Percentiles rank a stretch among this genome's conserved stretches.
Evolutionary conservation across 1,284 basidiomycete species (phyloP).

Genomic region (Leccinum laetum): DNA sequence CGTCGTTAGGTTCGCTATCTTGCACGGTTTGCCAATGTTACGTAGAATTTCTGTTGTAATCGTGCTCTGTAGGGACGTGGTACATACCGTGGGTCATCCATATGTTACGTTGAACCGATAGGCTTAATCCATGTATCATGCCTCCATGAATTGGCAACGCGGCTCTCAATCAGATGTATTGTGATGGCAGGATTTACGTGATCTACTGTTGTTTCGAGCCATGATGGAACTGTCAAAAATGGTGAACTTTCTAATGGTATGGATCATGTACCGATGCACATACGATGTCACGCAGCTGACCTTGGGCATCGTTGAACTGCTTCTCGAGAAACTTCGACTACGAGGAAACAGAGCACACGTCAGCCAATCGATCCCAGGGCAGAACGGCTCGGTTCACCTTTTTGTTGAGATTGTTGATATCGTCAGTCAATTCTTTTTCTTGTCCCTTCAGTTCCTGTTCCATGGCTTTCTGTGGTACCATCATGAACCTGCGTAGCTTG

Average conservation of each 20-base stretch:
- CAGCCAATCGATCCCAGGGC: conserved; percentile 2
- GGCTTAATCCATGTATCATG: conserved; percentile 1
- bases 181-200: conserved; percentile 2
- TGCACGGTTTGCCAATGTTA: background rate
- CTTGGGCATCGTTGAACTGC: conserved; percentile 87
- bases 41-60: background rate
- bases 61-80: background rate
- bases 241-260: background rate
- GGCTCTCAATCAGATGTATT: conserved; percentile 10
- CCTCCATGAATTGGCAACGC: background rate
- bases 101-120: conserved; percentile 2
- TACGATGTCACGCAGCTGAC: conserved; percentile 86
- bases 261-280: background rate
- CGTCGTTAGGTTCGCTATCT: conserved; percentile 9
- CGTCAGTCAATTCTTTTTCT: conserved; percentile 81
- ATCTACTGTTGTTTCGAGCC: conserved; percentile 49
- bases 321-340: conserved; percentile 90
- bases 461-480: conserved; percentile 80
- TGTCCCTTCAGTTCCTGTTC: conserved; percentile 71
- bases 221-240: conserved; percentile 56
- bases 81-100: conserved; percentile 6
- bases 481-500: conserved; percentile 71
- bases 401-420: conserved; percentile 77
- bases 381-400: conserved; percentile 43
- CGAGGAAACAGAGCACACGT: background rate